These are phyloP conservation scores for Balakata baccata DNA, from an alignment of 345 rosid genomes.

Conservation along the genomic window DNA sequence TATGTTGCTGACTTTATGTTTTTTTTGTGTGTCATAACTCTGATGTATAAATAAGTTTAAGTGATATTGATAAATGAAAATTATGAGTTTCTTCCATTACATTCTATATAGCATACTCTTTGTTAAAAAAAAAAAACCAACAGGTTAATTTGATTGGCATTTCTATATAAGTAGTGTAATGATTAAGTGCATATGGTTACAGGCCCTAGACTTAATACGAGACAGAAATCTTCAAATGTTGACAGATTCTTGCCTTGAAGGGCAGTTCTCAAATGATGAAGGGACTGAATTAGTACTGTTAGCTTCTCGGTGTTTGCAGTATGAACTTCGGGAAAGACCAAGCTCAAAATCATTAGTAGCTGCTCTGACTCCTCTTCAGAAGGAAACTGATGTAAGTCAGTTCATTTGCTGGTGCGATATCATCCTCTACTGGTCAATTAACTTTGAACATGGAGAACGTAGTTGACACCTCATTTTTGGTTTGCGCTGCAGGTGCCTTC, in stretches of 20 bases:
- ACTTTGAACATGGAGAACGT: neutral
- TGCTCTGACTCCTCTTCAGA: slow-evolving; percentile 84
- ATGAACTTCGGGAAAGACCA: slow-evolving; percentile 91
- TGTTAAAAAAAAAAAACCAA: too few relatives aligned
- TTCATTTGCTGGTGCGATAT: slow-evolving; percentile 4
- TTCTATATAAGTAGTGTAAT: neutral
- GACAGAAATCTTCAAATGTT: slow-evolving; percentile 85
- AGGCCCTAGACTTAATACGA: slow-evolving; percentile 94
- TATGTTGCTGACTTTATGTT: too few relatives aligned
- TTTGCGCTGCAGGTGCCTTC: slow-evolving; percentile 65
- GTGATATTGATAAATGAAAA: too few relatives aligned
- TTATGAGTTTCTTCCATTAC: too few relatives aligned
- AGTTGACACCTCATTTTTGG: neutral
- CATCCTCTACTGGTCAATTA: neutral
- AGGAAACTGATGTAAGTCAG: slow-evolving; percentile 58
- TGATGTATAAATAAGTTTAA: too few relatives aligned
- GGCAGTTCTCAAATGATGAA: slow-evolving; percentile 74
- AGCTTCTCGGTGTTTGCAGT: slow-evolving; percentile 90
- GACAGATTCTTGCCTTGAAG: slow-evolving; percentile 91
- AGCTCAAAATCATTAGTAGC: slow-evolving; percentile 69
- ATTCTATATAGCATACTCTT: too few relatives aligned
- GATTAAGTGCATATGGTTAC: slow-evolving; percentile 16
- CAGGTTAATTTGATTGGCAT: too few relatives aligned
- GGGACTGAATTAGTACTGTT: slow-evolving; percentile 85
- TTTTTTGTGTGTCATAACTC: too few relatives aligned